These are phyloP conservation scores for Neopestalotiopsis clavispora DNA, from an alignment of 2,329 filamentous ascomycete species.

Conservation along the genomic window DNA sequence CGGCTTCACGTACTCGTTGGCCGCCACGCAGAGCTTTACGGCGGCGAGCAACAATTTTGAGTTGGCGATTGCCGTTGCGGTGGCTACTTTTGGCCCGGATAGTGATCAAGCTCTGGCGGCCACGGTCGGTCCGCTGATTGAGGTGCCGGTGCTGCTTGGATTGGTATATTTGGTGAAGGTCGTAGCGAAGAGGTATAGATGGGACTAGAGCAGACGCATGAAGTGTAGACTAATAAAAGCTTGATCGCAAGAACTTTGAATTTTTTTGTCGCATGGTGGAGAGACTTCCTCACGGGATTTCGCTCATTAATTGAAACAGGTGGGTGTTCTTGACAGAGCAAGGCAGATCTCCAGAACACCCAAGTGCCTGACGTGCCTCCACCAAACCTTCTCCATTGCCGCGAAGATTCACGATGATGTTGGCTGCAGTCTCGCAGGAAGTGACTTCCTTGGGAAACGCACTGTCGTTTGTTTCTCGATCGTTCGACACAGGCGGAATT, in stretches of 20 bases:
- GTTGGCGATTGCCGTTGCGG: constrained; percentile 85
- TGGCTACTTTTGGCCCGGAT: constrained; percentile 77
- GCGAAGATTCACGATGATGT: constrained; percentile 32
- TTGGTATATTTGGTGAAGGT: constrained; percentile 77
- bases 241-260: not conserved
- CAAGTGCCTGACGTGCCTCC: constrained; percentile 25
- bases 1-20: constrained; percentile 76
- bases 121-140: constrained; percentile 84
- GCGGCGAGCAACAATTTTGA: constrained; percentile 95
- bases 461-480: too few relatives aligned
- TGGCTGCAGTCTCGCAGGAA: constrained; percentile 34
- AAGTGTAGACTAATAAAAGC: not conserved
- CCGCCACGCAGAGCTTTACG: constrained; percentile 82
- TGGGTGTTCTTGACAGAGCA: constrained; percentile 37
- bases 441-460: constrained; percentile 21
- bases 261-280: not conserved
- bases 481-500: too few relatives aligned
- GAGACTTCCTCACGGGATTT: constrained; percentile 18
- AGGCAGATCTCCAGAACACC: constrained; percentile 26
- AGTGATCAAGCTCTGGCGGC: constrained; percentile 82
- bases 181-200: constrained; percentile 58
- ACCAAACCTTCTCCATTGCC: constrained; percentile 27
- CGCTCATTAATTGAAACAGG: constrained; percentile 37
- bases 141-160: constrained; percentile 80
- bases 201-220: constrained; percentile 40